Base-by-base conservation (phyloP, 202 grass and related monocot genomes). In the Setaria viridis region DNA sequence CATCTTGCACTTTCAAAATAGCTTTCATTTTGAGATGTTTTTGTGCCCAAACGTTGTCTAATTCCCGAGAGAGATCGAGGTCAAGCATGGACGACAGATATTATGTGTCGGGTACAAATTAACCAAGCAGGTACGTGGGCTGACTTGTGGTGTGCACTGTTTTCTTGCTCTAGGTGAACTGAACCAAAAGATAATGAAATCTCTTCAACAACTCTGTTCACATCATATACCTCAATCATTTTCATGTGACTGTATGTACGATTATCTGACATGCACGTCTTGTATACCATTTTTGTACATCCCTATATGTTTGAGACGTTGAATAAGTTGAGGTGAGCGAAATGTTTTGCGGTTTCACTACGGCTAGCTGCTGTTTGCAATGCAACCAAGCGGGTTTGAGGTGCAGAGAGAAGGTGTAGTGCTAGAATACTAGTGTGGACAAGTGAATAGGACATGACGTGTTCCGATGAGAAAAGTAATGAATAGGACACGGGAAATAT, bases 141-240 rank as follows among this genome's bases (percentile, higher is more conserved):
- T 65, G 57, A 66, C 70, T 20, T 72, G 3, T 64, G 41, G 6
- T 16, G 11, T 74, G 55, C 19, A 2, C 6, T 50, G 54, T 86
- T 73, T 56, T 74, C 43, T 43, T 86, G 55, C 34, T 64, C n/a
- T 86, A 72, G 67, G 67, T 66, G 57, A 74, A 55, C 67, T 42
- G 46, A 80, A 80, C 58, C 47, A 29, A 65, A 53, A 45, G 30
- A 33, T 54, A 25, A 76, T 19, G 11, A 42, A 39, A 62, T 53
- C 42, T 72, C 20, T 17, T 16, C 45, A 53, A 6, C 64, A 55
- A 63, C 41, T 71, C n/a, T 56, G 7, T 25, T 5, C n/a, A 8
- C 67, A 58, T 21, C 67, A 58, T 21, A 29, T 60, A 57, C 0
- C 33, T 8, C 10, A 47, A 47, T 4, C 29, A 4, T 45, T 9